phyloP scores from a whole-genome alignment of 2,329 filamentous ascomycete genomes.

The Penicillium capsulatum region DNA sequence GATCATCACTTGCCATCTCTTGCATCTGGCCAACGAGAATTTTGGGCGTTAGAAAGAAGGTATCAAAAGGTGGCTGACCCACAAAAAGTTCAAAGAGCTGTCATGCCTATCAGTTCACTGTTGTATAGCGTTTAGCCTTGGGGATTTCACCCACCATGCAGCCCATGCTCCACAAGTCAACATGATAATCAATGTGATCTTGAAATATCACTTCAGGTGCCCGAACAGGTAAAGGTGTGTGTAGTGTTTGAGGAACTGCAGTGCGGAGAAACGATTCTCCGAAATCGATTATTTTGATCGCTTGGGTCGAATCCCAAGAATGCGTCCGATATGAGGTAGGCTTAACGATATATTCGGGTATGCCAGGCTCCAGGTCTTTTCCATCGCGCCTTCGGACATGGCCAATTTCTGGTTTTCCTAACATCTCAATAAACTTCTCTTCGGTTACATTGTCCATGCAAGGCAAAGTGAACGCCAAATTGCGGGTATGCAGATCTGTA shows the following conservation, averaged over 20 bases:
- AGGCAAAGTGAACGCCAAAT: too few species aligned
- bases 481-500: too few species aligned
- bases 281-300: conserved; percentile 41
- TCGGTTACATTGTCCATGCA: too few species aligned
- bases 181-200: conserved; percentile 33
- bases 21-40: conserved; percentile 37
- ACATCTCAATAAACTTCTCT: too few species aligned
- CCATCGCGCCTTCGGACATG: too few species aligned
- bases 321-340: too few species aligned
- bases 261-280: conserved; percentile 34
- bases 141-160: conserved; percentile 31
- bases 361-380: too few species aligned
- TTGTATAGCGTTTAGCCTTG: background rate
- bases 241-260: conserved; percentile 24
- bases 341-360: too few species aligned
- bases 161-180: conserved; percentile 40
- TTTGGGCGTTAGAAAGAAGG: conserved; percentile 30
- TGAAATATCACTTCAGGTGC: conserved; percentile 40
- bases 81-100: conserved; percentile 40
- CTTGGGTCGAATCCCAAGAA: too few species aligned
- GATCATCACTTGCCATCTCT: conserved; percentile 31
- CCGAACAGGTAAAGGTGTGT: conserved; percentile 34
- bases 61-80: conserved; percentile 40
- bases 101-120: conserved; percentile 10
- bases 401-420: too few species aligned